A percentile compares a stretch with the other conserved stretches of the same genome.
These are phyloP conservation scores for Dictyostelium brefeldianum DNA, from an alignment of 78 protist genomes.

Conservation along the genomic window DNA sequence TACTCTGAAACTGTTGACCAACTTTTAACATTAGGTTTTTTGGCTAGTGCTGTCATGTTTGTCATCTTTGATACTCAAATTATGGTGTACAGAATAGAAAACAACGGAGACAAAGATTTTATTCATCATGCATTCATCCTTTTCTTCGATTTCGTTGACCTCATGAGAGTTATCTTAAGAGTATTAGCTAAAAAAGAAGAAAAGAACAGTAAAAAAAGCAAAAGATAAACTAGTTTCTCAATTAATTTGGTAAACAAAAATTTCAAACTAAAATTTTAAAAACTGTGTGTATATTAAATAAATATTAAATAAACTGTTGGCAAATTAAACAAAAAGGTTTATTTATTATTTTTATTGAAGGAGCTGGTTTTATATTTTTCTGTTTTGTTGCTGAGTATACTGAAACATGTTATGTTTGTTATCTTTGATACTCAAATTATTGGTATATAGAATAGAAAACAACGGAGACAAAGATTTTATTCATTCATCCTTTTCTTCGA, in stretches of 20 bases:
- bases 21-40: neutral
- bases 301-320: too few relatives aligned
- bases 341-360: too few relatives aligned
- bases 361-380: too few relatives aligned
- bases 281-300: too few relatives aligned
- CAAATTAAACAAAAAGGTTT: too few relatives aligned
- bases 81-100: conserved; percentile 49
- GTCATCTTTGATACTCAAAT: conserved; percentile 43
- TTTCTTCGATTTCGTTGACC: conserved; percentile 34
- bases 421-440: conserved; percentile 49
- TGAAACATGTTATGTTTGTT: conserved; percentile 20
- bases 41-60: conserved; percentile 13
- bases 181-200: conserved; percentile 9
- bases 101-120: neutral
- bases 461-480: neutral
- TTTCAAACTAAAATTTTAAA: too few relatives aligned
- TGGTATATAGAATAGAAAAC: conserved; percentile 48
- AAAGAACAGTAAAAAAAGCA: neutral
- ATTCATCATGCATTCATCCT: conserved; percentile 28
- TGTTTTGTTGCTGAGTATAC: too few relatives aligned
- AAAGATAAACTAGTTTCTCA: neutral
- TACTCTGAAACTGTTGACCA: conserved; percentile 2
- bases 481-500: conserved; percentile 15
- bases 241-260: too few relatives aligned
- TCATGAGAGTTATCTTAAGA: conserved; percentile 28